phyloP scores from a whole-genome alignment of 352 stramenopile species.

The Phytophthora parvispora region DNA sequence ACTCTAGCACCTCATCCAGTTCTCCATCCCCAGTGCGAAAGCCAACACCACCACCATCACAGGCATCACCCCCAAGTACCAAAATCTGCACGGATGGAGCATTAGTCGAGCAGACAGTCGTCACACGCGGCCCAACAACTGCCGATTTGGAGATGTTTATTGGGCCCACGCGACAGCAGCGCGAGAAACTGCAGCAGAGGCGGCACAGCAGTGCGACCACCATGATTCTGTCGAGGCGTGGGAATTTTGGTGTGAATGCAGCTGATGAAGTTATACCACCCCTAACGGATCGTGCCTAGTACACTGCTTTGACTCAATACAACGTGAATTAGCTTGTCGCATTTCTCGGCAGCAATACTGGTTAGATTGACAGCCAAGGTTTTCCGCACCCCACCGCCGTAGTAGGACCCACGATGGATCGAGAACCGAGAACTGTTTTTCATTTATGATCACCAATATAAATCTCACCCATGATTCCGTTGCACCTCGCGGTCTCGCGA shows the following conservation, averaged over 20 bases:
- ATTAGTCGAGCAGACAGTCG: background rate
- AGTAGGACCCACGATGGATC: too few relatives aligned
- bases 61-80: background rate
- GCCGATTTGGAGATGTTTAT: constrained; percentile 7
- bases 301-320: background rate
- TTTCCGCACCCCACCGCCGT: too few relatives aligned
- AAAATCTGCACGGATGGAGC: background rate
- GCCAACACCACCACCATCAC: background rate
- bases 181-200: background rate
- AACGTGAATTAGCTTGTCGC: background rate
- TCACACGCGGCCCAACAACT: constrained; percentile 6
- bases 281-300: background rate
- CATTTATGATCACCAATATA: too few relatives aligned
- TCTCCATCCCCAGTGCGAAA: background rate
- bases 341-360: background rate
- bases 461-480: too few relatives aligned
- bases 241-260: background rate
- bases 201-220: constrained; percentile 11
- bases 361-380: too few relatives aligned
- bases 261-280: background rate
- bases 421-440: too few relatives aligned
- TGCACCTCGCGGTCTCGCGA: too few relatives aligned
- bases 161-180: background rate
- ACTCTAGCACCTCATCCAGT: background rate
- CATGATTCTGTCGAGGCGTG: constrained; percentile 2